Percentiles rank a stretch among this genome's conserved stretches.
These are phyloP conservation scores for Fraxinus floribunda DNA, from an alignment of 305 asterid genomes.

Conservation along the genomic window DNA sequence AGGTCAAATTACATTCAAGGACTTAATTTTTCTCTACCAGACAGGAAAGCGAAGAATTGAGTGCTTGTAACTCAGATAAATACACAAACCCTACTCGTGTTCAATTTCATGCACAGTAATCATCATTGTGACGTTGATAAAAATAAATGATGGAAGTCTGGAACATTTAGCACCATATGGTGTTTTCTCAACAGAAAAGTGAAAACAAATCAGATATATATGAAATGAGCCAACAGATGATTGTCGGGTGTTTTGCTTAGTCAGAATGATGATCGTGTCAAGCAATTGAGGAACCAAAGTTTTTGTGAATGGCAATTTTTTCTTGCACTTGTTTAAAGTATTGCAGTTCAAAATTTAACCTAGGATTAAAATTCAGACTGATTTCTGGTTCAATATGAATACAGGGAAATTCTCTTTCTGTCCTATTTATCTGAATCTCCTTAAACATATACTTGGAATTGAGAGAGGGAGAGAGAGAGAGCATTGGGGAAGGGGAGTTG, in stretches of 20 bases:
- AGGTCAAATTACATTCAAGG: background rate
- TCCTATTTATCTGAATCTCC: background rate
- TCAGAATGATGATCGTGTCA: background rate
- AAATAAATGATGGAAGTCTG: background rate
- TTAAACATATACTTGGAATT: background rate
- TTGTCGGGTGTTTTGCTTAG: background rate
- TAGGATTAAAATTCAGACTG: background rate
- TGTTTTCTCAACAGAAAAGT: background rate
- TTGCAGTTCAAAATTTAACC: background rate
- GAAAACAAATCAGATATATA: background rate
- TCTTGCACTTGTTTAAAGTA: background rate
- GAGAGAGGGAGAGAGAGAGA: background rate
- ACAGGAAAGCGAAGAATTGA: background rate
- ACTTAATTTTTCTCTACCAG: background rate
- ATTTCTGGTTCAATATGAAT: constrained; percentile 18
- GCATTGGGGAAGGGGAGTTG: background rate
- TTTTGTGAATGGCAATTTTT: background rate
- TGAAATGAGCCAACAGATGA: background rate
- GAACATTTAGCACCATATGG: background rate
- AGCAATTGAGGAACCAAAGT: constrained; percentile 1
- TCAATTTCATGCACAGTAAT: background rate
- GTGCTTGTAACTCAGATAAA: background rate
- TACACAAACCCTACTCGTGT: background rate
- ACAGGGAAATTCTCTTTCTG: constrained; percentile 4
- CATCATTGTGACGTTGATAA: background rate